Evolutionary conservation across 2,329 filamentous ascomycete genomes (phyloP).

Genomic region (Domatiomyces catenatus): DNA sequence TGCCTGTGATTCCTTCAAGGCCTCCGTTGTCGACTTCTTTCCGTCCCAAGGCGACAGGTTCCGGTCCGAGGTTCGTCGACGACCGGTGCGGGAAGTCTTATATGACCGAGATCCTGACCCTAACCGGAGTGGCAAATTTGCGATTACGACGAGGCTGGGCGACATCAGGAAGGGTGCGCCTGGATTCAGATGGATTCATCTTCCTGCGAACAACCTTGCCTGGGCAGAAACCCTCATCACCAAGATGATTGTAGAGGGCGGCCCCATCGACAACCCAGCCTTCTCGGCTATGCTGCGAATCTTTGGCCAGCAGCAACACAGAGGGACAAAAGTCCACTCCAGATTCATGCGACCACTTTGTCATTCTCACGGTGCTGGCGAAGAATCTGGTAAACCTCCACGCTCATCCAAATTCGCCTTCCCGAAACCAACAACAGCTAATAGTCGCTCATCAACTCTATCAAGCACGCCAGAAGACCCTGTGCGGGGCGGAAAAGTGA

Average conservation of each 20-base stretch:
- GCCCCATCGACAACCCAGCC: slow-evolving; percentile 45
- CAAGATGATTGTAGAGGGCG: slow-evolving; percentile 49
- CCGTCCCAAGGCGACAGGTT: slow-evolving; percentile 10
- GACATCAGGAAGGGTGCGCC: slow-evolving; percentile 28
- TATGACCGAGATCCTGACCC: slow-evolving; percentile 1
- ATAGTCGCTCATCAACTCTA: neutral
- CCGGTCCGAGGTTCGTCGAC: slow-evolving; percentile 15
- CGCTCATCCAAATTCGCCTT: neutral
- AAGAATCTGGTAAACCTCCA: neutral
- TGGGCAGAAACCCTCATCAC: slow-evolving; percentile 51
- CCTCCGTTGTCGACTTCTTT: slow-evolving; percentile 38
- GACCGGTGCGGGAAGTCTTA: slow-evolving; percentile 17
- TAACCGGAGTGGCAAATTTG: slow-evolving; percentile 30
- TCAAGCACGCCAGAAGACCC: neutral
- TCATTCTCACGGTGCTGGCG: neutral
- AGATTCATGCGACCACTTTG: slow-evolving; percentile 15
- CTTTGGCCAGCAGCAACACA: slow-evolving; percentile 16
- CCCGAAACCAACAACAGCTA: neutral
- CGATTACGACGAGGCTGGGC: slow-evolving; percentile 31
- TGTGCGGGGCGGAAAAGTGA: neutral
- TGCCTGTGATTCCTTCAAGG: slow-evolving; percentile 36
- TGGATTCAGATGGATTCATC: slow-evolving; percentile 33
- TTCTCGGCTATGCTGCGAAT: slow-evolving; percentile 39
- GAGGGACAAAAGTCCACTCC: slow-evolving; percentile 21
- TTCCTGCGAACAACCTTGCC: slow-evolving; percentile 39